Evolutionary conservation across 208 protist species (phyloP).

Genomic region (Leishmania major): DNA sequence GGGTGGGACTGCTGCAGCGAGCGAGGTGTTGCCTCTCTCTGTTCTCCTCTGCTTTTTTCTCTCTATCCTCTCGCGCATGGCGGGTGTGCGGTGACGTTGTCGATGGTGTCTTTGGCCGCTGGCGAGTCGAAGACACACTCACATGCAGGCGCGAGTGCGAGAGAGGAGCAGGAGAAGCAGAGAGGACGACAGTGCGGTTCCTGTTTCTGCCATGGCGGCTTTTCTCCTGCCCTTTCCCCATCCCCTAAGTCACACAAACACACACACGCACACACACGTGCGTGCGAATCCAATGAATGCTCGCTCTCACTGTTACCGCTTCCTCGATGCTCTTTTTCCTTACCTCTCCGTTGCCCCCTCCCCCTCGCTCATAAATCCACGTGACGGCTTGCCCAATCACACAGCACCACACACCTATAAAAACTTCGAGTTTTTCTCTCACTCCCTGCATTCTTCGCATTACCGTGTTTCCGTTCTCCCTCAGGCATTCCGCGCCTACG

Average conservation of each 20-base stretch:
- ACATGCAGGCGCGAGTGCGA: too few relatives aligned
- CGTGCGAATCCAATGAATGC: slow-evolving; percentile 8
- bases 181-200: neutral
- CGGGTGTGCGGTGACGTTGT: neutral
- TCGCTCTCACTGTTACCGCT: slow-evolving; percentile 1
- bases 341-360: neutral
- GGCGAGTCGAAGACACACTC: too few relatives aligned
- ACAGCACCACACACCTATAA: neutral
- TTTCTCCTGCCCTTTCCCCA: too few relatives aligned
- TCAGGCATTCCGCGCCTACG: neutral
- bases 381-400: neutral
- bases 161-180: neutral
- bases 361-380: neutral
- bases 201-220: neutral
- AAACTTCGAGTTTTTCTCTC: neutral
- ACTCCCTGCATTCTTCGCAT: neutral
- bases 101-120: neutral
- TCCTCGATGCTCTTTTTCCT: slow-evolving; percentile 1
- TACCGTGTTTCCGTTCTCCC: neutral
- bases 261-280: neutral
- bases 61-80: neutral
- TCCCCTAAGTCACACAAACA: neutral
- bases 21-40: neutral
- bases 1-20: neutral
- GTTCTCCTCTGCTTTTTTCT: slow-evolving; percentile 5